Percentiles rank a stretch among this genome's conserved stretches.
These are phyloP conservation scores for Pseudogymnoascus sp. DNA, from an alignment of 2,329 filamentous ascomycete genomes.

Conservation along the genomic window DNA sequence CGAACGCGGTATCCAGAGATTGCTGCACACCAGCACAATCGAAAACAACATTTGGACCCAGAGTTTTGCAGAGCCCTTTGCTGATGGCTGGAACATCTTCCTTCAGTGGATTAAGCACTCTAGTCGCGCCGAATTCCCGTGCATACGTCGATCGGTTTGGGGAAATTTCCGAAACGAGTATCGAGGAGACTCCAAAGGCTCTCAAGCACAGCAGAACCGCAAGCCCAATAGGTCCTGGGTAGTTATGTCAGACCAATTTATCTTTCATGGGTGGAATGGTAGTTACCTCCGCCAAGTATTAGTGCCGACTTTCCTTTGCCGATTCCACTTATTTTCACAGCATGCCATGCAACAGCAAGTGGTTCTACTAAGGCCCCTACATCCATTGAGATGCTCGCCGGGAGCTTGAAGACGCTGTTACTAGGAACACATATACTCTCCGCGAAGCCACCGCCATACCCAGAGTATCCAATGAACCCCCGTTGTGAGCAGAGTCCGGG, in stretches of 20 bases:
- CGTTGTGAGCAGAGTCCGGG: slow-evolving; percentile 11
- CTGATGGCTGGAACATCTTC: slow-evolving; percentile 36
- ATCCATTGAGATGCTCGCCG: slow-evolving; percentile 44
- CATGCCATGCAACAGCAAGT: slow-evolving; percentile 49
- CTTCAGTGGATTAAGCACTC: slow-evolving; percentile 43
- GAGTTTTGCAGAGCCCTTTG: slow-evolving; percentile 27
- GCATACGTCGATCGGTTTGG: slow-evolving; percentile 41
- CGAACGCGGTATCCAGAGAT: slow-evolving; percentile 41
- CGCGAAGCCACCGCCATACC: slow-evolving; percentile 37
- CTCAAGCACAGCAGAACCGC: slow-evolving; percentile 40
- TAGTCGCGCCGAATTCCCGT: slow-evolving; percentile 42
- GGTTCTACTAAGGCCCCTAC: slow-evolving; percentile 48
- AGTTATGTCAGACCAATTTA: too few species aligned
- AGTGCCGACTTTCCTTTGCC: slow-evolving; percentile 39
- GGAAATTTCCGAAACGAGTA: slow-evolving; percentile 47
- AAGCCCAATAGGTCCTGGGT: slow-evolving; percentile 40
- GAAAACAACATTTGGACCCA: slow-evolving; percentile 43
- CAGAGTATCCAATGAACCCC: slow-evolving; percentile 20
- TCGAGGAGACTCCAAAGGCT: slow-evolving; percentile 37
- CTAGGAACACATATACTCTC: slow-evolving; percentile 44
- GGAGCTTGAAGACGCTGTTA: slow-evolving; percentile 39
- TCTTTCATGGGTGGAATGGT: too few species aligned
- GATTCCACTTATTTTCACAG: slow-evolving; percentile 43
- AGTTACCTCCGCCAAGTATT: slow-evolving; percentile 41
- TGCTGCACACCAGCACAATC: slow-evolving; percentile 47